phyloP scores from a whole-genome alignment of 2,329 filamentous ascomycete genomes.

The Thermoascus crustaceus region DNA sequence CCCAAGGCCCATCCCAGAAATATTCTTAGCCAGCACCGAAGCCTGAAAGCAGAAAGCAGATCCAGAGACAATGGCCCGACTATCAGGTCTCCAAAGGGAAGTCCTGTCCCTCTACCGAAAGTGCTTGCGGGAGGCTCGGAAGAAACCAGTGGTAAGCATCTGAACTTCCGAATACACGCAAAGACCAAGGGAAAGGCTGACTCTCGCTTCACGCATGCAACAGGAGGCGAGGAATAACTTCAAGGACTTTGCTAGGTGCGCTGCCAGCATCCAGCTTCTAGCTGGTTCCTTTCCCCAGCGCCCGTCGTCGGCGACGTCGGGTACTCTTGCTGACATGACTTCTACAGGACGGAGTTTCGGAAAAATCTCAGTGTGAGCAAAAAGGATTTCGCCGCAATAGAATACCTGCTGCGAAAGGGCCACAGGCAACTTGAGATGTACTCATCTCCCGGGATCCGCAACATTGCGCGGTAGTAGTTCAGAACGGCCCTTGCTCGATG shows the following conservation, averaged over 20 bases:
- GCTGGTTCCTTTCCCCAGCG: constrained; percentile 6
- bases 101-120: constrained; percentile 78
- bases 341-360: constrained; percentile 62
- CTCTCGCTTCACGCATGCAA: constrained; percentile 1
- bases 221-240: constrained; percentile 37
- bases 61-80: constrained; percentile 30
- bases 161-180: neutral
- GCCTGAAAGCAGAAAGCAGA: neutral
- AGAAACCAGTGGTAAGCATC: constrained; percentile 63
- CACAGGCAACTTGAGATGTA: constrained; percentile 74
- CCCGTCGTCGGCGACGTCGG: too few species aligned
- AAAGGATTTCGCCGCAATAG: constrained; percentile 77
- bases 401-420: constrained; percentile 76
- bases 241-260: constrained; percentile 34
- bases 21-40: neutral
- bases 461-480: constrained; percentile 44
- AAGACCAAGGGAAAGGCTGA: constrained; percentile 1
- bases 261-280: constrained; percentile 4
- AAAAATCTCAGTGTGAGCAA: constrained; percentile 63
- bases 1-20: too few species aligned
- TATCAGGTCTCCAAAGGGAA: constrained; percentile 85
- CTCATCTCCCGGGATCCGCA: constrained; percentile 69
- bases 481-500: neutral
- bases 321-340: constrained; percentile 8
- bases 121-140: constrained; percentile 71